phyloP scores from a whole-genome alignment of 1,139 yeast species.

The Wickerhamomyces sp. region DNA sequence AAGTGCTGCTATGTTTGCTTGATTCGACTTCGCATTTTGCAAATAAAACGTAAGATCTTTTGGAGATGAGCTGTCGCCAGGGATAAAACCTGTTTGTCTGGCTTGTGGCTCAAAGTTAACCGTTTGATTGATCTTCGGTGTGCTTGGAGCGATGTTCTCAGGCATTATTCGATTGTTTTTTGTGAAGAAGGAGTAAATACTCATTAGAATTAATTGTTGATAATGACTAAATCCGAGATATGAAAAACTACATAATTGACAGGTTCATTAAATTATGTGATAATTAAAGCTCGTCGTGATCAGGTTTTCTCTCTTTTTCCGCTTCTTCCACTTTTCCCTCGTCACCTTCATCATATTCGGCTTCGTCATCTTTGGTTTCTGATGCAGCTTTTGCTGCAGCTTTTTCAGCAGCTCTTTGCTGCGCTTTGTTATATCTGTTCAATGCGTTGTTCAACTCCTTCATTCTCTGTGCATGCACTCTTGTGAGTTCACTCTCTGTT shows the following conservation, averaged over 20 bases:
- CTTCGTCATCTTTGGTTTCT: not conserved
- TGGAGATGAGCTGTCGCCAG: conserved; percentile 3
- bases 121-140: not conserved
- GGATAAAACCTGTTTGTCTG: not conserved
- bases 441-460: conserved; percentile 34
- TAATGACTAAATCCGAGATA: too few relatives aligned
- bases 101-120: not conserved
- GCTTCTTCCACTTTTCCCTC: not conserved
- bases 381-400: conserved; percentile 24
- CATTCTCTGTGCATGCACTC: conserved; percentile 39
- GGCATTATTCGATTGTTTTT: not conserved
- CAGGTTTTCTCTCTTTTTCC: not conserved
- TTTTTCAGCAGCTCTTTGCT: conserved; percentile 36
- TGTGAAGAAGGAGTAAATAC: too few relatives aligned
- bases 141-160: not conserved
- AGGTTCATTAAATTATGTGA: not conserved
- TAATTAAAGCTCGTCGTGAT: not conserved
- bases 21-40: conserved; percentile 4
- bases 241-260: too few relatives aligned
- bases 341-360: not conserved
- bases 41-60: conserved; percentile 5
- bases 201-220: too few relatives aligned
- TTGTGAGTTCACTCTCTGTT: conserved; percentile 33
- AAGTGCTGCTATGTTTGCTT: conserved; percentile 5
- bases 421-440: conserved; percentile 29